A percentile compares a stretch with the other conserved stretches of the same genome.
These are phyloP conservation scores for Avena insularis DNA, from an alignment of 176 grass and related monocot species.

Conservation along the genomic window DNA sequence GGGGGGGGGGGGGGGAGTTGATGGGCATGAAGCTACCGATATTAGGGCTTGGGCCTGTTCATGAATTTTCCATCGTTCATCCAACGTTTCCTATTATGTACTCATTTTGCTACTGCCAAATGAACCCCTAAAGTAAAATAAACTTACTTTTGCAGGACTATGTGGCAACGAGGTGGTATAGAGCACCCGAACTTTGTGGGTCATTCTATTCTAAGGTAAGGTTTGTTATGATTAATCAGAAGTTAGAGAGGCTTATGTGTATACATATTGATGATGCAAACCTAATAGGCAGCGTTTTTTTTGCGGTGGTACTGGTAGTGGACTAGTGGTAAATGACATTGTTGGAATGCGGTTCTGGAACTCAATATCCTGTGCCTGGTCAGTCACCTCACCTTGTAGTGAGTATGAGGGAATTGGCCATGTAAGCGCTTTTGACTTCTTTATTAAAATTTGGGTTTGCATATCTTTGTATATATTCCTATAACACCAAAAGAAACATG, in stretches of 20 bases:
- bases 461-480: not conserved
- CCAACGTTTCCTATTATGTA: not conserved
- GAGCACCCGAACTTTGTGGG: conserved; percentile 54
- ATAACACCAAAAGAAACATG: not conserved
- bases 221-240: not conserved
- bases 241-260: not conserved
- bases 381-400: conserved; percentile 7
- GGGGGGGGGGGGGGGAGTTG: not conserved
- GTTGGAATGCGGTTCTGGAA: not conserved
- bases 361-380: not conserved
- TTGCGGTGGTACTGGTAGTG: not conserved
- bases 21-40: not conserved
- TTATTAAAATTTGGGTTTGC: not conserved
- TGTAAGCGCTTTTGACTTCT: not conserved
- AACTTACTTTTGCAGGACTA: conserved; percentile 41
- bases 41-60: not conserved
- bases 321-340: not conserved
- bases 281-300: not conserved
- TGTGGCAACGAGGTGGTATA: conserved; percentile 56
- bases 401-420: conserved; percentile 12
- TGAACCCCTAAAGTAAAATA: not conserved
- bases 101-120: not conserved
- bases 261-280: not conserved
- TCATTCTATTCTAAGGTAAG: conserved; percentile 54
- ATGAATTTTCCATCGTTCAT: not conserved